A percentile compares a stretch with the other conserved stretches of the same genome.
phyloP scores from a whole-genome alignment of 495 filamentous ascomycete genomes.

The Neurospora sublineolata region DNA sequence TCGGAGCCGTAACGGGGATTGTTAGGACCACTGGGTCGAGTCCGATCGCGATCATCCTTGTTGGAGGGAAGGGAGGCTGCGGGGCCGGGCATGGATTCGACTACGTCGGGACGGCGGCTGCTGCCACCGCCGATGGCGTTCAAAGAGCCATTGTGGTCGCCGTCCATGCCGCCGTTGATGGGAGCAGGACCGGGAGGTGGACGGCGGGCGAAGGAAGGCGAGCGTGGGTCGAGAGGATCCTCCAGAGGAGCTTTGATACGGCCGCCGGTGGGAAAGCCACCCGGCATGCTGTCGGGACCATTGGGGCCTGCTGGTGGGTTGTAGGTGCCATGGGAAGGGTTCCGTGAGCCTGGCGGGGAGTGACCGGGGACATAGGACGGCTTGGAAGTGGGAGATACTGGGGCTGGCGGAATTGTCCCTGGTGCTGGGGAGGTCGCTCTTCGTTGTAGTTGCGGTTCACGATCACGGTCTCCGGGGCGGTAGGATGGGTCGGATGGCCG shows the following conservation, averaged over 20 bases:
- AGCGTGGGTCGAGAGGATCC: not conserved
- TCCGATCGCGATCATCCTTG: not conserved
- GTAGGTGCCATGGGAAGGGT: not conserved
- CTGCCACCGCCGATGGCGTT: not conserved
- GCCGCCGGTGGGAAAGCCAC: not conserved
- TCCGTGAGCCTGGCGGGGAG: not conserved
- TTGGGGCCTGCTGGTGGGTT: not conserved
- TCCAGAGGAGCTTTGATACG: not conserved
- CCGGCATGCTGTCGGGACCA: not conserved
- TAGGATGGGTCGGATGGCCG: not conserved
- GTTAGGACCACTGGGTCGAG: not conserved
- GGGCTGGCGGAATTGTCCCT: not conserved
- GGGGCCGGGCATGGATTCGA: conserved; percentile 1
- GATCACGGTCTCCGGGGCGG: not conserved
- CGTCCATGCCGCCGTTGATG: not conserved
- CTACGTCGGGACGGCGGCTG: not conserved
- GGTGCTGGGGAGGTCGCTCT: not conserved
- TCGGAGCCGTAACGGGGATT: not conserved
- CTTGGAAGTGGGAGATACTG: not conserved
- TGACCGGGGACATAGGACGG: not conserved
- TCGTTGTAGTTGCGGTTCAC: not conserved
- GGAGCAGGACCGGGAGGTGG: not conserved
- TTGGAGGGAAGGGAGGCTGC: not conserved
- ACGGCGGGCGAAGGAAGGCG: not conserved
- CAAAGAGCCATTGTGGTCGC: not conserved